phyloP scores from a whole-genome alignment of 2,329 filamentous ascomycete species.

The Penicillium sp. region DNA sequence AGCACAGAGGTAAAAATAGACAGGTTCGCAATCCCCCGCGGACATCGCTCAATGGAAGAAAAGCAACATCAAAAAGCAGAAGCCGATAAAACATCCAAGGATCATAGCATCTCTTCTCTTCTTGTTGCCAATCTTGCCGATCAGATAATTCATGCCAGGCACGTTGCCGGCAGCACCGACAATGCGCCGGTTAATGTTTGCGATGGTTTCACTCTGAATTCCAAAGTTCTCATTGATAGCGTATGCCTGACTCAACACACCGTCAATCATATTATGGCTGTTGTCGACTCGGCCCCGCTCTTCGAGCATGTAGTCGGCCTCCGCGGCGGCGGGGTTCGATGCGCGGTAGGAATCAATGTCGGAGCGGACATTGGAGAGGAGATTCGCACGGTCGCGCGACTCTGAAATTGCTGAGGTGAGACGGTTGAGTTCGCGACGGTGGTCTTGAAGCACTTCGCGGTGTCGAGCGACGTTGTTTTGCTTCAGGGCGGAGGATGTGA shows the following conservation, averaged over 20 bases:
- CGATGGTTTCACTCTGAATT: constrained; percentile 81
- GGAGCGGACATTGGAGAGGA: constrained; percentile 84
- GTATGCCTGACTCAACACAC: constrained; percentile 91
- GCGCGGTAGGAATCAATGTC: constrained; percentile 90
- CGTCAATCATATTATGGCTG: constrained; percentile 85
- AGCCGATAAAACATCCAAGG: constrained; percentile 83
- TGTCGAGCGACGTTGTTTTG: constrained; percentile 93
- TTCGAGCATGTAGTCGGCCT: constrained; percentile 96
- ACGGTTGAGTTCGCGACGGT: constrained; percentile 77
- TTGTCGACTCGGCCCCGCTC: constrained; percentile 84
- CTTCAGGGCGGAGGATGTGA: constrained; percentile 90
- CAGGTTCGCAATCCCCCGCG: background rate
- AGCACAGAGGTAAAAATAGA: constrained; percentile 7
- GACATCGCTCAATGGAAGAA: constrained; percentile 64
- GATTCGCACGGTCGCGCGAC: constrained; percentile 82
- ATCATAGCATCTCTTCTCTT: constrained; percentile 95
- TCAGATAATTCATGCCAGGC: constrained; percentile 88
- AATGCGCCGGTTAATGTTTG: constrained; percentile 87
- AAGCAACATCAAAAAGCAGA: constrained; percentile 85
- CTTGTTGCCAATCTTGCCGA: constrained; percentile 88
- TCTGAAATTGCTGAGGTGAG: constrained; percentile 73
- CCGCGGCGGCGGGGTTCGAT: constrained; percentile 76
- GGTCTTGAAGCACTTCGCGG: constrained; percentile 83
- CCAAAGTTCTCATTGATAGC: constrained; percentile 91
- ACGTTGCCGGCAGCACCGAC: constrained; percentile 86